These are phyloP conservation scores for Phyllosticta ampelicida DNA, from an alignment of 2,329 filamentous ascomycete genomes.

Conservation along the genomic window DNA sequence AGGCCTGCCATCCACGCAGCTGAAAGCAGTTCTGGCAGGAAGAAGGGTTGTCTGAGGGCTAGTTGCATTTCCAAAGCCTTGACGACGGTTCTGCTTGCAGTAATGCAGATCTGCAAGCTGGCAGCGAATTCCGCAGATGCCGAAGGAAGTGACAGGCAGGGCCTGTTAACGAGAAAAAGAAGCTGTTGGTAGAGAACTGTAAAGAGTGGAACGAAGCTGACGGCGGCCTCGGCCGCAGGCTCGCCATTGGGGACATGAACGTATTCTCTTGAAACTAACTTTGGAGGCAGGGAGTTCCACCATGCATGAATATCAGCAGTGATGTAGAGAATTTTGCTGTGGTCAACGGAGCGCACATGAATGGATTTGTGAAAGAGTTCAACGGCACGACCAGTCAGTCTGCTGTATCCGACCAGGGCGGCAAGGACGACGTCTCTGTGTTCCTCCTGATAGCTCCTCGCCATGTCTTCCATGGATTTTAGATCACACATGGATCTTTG, in stretches of 20 bases:
- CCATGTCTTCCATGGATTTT: not conserved
- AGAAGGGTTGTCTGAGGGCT: conserved; percentile 7
- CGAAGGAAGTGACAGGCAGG: conserved; percentile 5
- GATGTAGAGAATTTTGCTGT: conserved; percentile 7
- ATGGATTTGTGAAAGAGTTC: conserved; percentile 11
- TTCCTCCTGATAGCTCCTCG: not conserved
- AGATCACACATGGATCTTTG: not conserved
- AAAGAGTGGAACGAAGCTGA: conserved; percentile 9
- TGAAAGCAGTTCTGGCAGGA: conserved; percentile 6
- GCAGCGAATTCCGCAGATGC: conserved; percentile 5
- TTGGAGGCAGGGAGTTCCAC: conserved; percentile 8
- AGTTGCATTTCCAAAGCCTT: conserved; percentile 9
- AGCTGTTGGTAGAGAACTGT: conserved; percentile 9
- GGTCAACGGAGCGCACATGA: conserved; percentile 10
- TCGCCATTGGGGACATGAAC: not conserved
- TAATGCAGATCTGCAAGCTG: conserved; percentile 8
- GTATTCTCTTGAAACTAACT: not conserved
- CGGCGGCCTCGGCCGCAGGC: not conserved
- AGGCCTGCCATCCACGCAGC: conserved; percentile 10
- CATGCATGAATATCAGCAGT: conserved; percentile 8
- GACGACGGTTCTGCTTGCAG: conserved; percentile 2
- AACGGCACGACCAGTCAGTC: conserved; percentile 6
- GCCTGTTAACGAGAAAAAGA: conserved; percentile 7
- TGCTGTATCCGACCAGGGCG: conserved; percentile 8
- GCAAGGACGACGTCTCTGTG: conserved; percentile 6